A percentile compares a stretch with the other conserved stretches of the same genome.
Evolutionary conservation across 2,329 filamentous ascomycete species (phyloP).

Genomic region (Paecilomyces variotii): DNA sequence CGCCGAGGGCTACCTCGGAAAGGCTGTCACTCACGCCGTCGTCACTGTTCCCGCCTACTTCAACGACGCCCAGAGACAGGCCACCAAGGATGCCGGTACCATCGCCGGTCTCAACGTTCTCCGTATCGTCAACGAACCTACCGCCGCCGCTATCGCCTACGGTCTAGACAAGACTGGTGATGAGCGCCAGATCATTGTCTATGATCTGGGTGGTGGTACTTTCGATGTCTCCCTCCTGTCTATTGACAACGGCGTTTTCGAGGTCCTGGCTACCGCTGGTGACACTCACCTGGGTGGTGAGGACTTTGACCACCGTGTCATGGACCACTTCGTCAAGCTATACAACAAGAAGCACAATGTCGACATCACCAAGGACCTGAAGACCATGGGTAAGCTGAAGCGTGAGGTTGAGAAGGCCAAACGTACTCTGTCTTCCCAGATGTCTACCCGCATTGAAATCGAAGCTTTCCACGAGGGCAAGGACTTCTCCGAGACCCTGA

Average conservation of each 20-base stretch:
- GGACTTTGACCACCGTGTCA: constrained; percentile 96
- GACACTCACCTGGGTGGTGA: constrained; percentile 97
- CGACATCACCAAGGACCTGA: constrained; percentile 86
- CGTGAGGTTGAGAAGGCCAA: constrained; percentile 99
- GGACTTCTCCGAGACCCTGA: constrained; percentile 97
- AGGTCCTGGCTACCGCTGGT: constrained; percentile 90
- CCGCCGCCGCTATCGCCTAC: constrained; percentile 90
- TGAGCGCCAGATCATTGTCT: constrained; percentile 84
- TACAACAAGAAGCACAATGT: constrained; percentile 98
- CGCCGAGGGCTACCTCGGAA: constrained; percentile 54
- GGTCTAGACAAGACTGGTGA: constrained; percentile 79
- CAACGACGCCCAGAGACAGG: constrained; percentile 96
- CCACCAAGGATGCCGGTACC: constrained; percentile 87
- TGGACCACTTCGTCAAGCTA: constrained; percentile 90
- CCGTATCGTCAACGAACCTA: constrained; percentile 94
- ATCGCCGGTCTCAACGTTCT: constrained; percentile 93
- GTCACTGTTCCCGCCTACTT: constrained; percentile 96
- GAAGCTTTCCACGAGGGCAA: constrained; percentile 95
- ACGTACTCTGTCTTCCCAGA: constrained; percentile 90
- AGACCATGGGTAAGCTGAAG: constrained; percentile 99
- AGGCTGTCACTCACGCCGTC: constrained; percentile 57
- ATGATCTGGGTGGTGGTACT: constrained; percentile 89
- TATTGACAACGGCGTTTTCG: constrained; percentile 86
- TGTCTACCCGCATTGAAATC: constrained; percentile 90
- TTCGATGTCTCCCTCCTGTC: constrained; percentile 91